Evolutionary conservation across 139 green algal genomes (phyloP).

Genomic region (Chara braunii): DNA sequence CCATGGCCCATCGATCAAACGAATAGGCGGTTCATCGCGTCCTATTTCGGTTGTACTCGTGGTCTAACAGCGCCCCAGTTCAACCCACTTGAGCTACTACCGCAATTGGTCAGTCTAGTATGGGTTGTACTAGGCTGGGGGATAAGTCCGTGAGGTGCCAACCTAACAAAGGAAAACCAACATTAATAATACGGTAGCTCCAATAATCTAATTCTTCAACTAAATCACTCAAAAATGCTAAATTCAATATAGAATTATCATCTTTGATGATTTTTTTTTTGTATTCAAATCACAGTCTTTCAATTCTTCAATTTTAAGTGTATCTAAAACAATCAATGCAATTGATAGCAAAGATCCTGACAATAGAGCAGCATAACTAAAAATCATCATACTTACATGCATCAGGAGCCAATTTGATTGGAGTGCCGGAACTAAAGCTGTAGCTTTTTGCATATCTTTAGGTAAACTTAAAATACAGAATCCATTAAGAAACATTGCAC

Average conservation of each 20-base stretch:
- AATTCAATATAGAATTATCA: not conserved
- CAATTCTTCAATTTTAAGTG: not conserved
- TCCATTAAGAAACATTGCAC: constrained; percentile 53
- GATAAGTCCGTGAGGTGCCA: too few species aligned
- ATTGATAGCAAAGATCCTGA: not conserved
- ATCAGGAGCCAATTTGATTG: constrained; percentile 67
- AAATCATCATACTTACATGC: constrained; percentile 63
- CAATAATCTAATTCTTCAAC: constrained; percentile 1
- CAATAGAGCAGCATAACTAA: constrained; percentile 34
- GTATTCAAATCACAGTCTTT: not conserved
- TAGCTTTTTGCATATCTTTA: constrained; percentile 55
- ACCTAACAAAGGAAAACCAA: constrained; percentile 7
- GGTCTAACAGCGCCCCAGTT: too few species aligned
- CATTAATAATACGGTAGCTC: not conserved
- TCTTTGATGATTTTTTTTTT: not conserved
- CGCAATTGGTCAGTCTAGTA: too few species aligned
- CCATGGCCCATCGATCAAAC: too few species aligned
- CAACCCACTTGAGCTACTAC: too few species aligned
- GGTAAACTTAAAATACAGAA: constrained; percentile 50
- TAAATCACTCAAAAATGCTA: not conserved
- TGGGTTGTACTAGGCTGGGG: too few species aligned
- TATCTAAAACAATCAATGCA: not conserved
- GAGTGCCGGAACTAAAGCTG: constrained; percentile 54
- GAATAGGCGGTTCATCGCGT: too few species aligned
- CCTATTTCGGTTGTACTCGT: too few species aligned